These are phyloP conservation scores for Trametes gibbosa DNA, from an alignment of 768 basidiomycete genomes.

Conservation along the genomic window DNA sequence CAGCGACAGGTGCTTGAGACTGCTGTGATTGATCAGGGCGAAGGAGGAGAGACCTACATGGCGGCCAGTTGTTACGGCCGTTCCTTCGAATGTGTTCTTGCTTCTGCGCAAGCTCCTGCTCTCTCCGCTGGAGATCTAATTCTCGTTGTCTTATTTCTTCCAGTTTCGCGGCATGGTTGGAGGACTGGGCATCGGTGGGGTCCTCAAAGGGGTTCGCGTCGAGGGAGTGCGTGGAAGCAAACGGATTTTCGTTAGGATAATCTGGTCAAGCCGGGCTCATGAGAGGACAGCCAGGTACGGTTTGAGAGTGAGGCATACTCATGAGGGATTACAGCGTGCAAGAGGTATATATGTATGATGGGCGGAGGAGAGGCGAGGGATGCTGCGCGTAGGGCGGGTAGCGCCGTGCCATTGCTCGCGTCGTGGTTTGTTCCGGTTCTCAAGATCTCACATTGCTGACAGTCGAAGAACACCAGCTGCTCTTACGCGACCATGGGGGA, in stretches of 20 bases:
- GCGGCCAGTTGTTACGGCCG: slow-evolving; percentile 93
- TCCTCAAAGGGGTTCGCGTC: slow-evolving; percentile 92
- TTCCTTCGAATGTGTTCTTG: slow-evolving; percentile 67
- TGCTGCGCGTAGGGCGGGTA: slow-evolving; percentile 9
- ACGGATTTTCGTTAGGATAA: slow-evolving; percentile 65
- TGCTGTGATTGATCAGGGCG: background rate
- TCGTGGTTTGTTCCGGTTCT: slow-evolving; percentile 10
- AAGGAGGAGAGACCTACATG: slow-evolving; percentile 51
- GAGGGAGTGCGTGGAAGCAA: slow-evolving; percentile 80
- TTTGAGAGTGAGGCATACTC: slow-evolving; percentile 1
- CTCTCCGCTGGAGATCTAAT: slow-evolving; percentile 75
- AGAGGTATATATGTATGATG: slow-evolving; percentile 20
- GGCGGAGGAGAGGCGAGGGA: slow-evolving; percentile 4
- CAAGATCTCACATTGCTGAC: background rate
- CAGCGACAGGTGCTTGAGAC: no score
- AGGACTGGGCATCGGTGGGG: slow-evolving; percentile 43
- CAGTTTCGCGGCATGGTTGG: slow-evolving; percentile 39
- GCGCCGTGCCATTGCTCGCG: slow-evolving; percentile 3
- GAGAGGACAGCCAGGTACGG: background rate
- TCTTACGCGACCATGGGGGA: no score
- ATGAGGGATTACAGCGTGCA: slow-evolving; percentile 5
- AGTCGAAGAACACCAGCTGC: no score
- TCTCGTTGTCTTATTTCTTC: slow-evolving; percentile 79
- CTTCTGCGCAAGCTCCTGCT: slow-evolving; percentile 67
- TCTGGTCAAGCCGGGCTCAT: slow-evolving; percentile 16